Evolutionary conservation across 345 rosid species (phyloP), one percentile per base, ranked within the genome.

Genomic region (Lumnitzera littorea): DNA sequence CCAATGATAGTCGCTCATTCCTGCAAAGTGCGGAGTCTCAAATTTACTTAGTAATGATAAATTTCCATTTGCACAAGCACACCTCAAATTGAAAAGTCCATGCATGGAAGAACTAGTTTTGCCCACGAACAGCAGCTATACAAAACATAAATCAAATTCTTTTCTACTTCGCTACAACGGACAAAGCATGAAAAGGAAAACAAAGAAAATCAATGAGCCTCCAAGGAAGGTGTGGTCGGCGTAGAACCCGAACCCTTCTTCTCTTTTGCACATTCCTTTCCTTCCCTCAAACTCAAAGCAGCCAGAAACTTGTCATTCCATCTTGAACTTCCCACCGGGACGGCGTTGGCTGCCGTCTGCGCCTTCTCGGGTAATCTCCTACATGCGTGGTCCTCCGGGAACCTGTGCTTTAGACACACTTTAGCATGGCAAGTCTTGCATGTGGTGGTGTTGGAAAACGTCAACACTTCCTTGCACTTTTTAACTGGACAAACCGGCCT

Each of bases 381-480:
- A 78, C 98, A 87, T 15, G 63, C 64, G 62, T 92, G 96, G 50
- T 85, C 96, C 5, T 82, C 75, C 0, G 91, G 96, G 59, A 87
- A 89, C 72, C 96, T 62, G 24, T 92, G 96, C 65, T 75, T 80
- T 56, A 92, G 76, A 58, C 96, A 92, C 50, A 87, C 86, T 77
- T 78, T 83, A 48, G 84, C 57, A 4, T 72, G 73, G 60, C 96
- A 89, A 61, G 78, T 76, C 66, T 89, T 87, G 82, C 98, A 92
- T 15, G 82, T 71, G 46, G 65, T 62, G 0, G 87, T 76, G 56
- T 91, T 91, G 2, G 91, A 80, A 56, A 85, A 85, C 20, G 82
- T 82, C 63, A 92, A 56, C 50, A 73, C 49, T 81, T 85, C 87
- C 82, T 50, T 78, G 72, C 98, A 89, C 61, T 86, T 74, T 48